These are phyloP conservation scores for Hypericum perforatum DNA, from an alignment of 345 rosid genomes.

Conservation along the genomic window DNA sequence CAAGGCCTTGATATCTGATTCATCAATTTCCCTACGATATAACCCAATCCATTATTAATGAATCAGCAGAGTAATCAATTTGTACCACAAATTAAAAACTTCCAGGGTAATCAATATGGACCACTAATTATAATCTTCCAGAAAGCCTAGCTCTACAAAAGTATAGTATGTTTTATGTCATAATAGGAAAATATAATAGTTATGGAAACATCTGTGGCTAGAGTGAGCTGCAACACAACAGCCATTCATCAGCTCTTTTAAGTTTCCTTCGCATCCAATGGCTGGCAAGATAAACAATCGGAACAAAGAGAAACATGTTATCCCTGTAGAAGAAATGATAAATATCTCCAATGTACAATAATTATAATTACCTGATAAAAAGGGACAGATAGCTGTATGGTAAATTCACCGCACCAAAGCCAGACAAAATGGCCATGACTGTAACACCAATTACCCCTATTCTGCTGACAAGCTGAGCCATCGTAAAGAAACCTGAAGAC, in stretches of 20 bases:
- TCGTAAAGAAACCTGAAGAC: constrained; percentile 73
- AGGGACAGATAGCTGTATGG: constrained; percentile 97
- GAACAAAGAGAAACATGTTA: too few relatives aligned
- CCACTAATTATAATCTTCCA: not conserved
- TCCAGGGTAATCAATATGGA: not conserved
- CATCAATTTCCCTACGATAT: constrained; percentile 74
- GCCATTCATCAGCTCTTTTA: too few relatives aligned
- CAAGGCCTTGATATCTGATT: constrained; percentile 72
- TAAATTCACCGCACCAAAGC: constrained; percentile 96
- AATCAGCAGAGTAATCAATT: constrained; percentile 4
- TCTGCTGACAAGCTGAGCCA: constrained; percentile 93
- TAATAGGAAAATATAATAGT: too few relatives aligned
- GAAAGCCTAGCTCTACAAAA: too few relatives aligned
- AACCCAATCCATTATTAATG: constrained; percentile 5
- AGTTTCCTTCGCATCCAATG: too few relatives aligned
- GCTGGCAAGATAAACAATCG: too few relatives aligned
- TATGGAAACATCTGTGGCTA: too few relatives aligned
- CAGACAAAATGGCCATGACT: constrained; percentile 93
- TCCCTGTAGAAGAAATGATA: too few relatives aligned
- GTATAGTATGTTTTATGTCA: too few relatives aligned
- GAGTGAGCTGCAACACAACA: too few relatives aligned
- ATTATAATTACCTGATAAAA: constrained; percentile 59
- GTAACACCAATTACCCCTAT: constrained; percentile 98
- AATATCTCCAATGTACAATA: not conserved
- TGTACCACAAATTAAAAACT: not conserved